Base-by-base conservation (phyloP, 1,284 basidiomycete genomes). In the Hypsizygus ulmarius region DNA sequence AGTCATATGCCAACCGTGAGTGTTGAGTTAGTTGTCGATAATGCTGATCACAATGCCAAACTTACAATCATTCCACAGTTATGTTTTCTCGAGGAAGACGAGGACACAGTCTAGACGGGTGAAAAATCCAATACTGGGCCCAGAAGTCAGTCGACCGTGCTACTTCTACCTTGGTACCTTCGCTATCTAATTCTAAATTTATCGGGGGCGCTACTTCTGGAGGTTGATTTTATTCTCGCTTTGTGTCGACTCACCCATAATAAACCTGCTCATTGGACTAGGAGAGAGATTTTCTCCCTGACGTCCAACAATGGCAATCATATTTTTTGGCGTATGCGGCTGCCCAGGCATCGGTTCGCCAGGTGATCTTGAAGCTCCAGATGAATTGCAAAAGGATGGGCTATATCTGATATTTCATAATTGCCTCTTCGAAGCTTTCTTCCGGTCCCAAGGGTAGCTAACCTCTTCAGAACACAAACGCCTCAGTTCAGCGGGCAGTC, bases 151-250 rank as follows among this genome's bases (percentile, higher is more conserved):
- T 47, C 25, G 39, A 12, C 9, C 38, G 8, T 16, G 12, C 30
- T 39, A 21, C 19, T 32, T 35, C 18, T 47, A 47, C 19, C n/a
- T 47, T 30, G 45, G 45, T 6, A 47, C 45, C 14, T 47, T 40
- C 10, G 45, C 39, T 28, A 47, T 27, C 14, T 35, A 37, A 3
- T 41, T 47, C n/a, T 34, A 40, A 39, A 5, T 21, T 35, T 5
- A 11, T 47, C 2, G 25, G 36, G 2, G 38, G 37, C 27, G 21
- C 38, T 47, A 7, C 32, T 37, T 1, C 9, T 5, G 5, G 34
- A 40, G 38, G 45, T 47, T 10, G 27, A 10, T 14, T 10, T 9
- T 34, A 3, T 34, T 34, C 28, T 38, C 21, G 7, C 21, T 25
- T 25, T 25, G 7, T 25, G 21, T 25, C 21, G 3, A 25, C 21